Evolutionary conservation across 345 rosid genomes (phyloP), one percentile per base, ranked within the genome.

Genomic region (Gossypium bickii): DNA sequence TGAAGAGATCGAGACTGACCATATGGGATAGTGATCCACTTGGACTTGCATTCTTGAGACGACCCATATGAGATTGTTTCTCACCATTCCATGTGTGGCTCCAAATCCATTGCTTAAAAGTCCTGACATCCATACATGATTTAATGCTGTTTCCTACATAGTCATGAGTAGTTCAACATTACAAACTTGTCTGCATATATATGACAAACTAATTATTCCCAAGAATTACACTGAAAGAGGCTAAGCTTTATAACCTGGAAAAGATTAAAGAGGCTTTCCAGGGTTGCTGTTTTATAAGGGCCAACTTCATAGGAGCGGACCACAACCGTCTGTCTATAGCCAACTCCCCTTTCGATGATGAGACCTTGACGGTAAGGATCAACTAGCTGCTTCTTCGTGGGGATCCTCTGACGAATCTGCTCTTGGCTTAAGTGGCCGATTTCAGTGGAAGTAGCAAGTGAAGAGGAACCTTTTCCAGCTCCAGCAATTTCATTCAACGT

Each of bases 111-210:
- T 85, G 77, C 90, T 80, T 16, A 90, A 83, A 43, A 90, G 87
- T 60, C 94, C 94, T 5, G 94, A 90, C 88, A 90, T 83, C 94
- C 94, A 90, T 22, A 90, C 94, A 69, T 90, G 92, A 77, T 90
- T 90, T 79, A 90, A 59, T 59, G 94, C 92, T 2, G 92, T 85
- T 84, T 88, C 94, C 92, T 90, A 72, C 72, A 73, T 17, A 16
- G 2, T 2, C 51, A 58, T n/a, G 29, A 44, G 17, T n/a, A 53
- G 17, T 41, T 41, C 4, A 55, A 67, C 47, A 44, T 64, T 57
- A 43, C 45, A 16, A 12, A 20, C 7, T 12, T 24, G 10, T 17
- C 22, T 71, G 12, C 15, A 67, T 9, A 10, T 55, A 16, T 8
- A 18, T 11, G 15, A 22, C 8, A 47, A 24, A 67, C 12, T 47